Evolutionary conservation across 73 alveolate species (phyloP), one percentile per base, ranked within the genome.

Genomic region (Blepharisma stoltei): DNA sequence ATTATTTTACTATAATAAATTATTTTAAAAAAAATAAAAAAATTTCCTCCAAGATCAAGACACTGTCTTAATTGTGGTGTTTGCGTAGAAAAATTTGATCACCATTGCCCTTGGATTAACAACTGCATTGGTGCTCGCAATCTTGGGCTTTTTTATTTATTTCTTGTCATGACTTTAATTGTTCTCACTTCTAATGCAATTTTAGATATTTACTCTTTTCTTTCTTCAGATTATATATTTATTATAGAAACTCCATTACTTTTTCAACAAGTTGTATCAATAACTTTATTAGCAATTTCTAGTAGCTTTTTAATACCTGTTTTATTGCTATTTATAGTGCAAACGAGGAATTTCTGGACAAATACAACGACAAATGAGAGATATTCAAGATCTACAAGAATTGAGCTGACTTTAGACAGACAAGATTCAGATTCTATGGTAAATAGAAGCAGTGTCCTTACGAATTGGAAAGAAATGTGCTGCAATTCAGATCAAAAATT

Each of bases 101-200:
- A 87, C 60, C 94, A 87, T 71, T 87, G 94, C 54, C 83, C 89
- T 45, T 87, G 94, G 94, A 75, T 84, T 20, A 87, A 87, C 70
- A 73, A 83, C 55, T 88, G 95, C 27, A 81, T 88, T 41, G 95
- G 95, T 0, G 95, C 85, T 11, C 77, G 83, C 66, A 82, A 88
- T 71, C 41, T 53, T 50, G 76, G 54, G 55, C 78, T 69, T 69
- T 84, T 83, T 38, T 77, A 67, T 53, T 54, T 54, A 0, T 46
- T 55, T 60, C 37, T 54, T 43, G 27, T 50, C 25, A 73, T 78
- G 78, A 71, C 85, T 70, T 54, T 80, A 68, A 70, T 86, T 49
- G 44, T 66, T 81, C 86, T 77, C 54, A 65, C 80, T 84, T 23
- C 71, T 23, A 67, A 55, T 81, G 78, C 60, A 7, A 45, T 80